phyloP scores from a whole-genome alignment of 1,284 basidiomycete genomes.

The Ganoderma lingzhi region DNA sequence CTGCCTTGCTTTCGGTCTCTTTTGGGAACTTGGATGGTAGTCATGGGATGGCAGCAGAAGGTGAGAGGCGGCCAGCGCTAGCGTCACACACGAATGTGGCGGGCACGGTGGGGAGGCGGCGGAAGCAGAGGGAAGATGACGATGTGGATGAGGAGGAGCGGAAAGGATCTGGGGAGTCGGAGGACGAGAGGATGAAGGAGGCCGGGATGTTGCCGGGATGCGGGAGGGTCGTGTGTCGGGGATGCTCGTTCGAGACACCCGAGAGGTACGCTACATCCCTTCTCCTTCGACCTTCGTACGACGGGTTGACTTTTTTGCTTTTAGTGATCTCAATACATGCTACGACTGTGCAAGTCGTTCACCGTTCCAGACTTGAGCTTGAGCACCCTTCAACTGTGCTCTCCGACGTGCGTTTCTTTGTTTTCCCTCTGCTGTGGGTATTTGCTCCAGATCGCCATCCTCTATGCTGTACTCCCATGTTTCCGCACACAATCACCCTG shows the following conservation, averaged over 20 bases:
- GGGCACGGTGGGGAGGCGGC: constrained; percentile 16
- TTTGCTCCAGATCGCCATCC: not conserved
- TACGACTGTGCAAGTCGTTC: constrained; percentile 31
- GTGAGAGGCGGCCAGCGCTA: constrained; percentile 18
- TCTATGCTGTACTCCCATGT: not conserved
- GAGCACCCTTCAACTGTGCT: not conserved
- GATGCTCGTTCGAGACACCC: constrained; percentile 42
- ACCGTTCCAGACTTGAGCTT: not conserved
- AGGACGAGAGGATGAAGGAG: constrained; percentile 18
- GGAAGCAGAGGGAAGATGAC: constrained; percentile 30
- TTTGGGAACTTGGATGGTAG: not conserved
- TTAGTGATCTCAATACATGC: constrained; percentile 36
- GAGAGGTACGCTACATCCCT: constrained; percentile 36
- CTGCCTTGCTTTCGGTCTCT: constrained; percentile 1
- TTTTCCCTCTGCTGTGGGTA: too few species aligned
- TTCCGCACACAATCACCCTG: too few species aligned
- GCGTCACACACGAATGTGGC: constrained; percentile 25
- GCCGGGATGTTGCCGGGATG: constrained; percentile 37
- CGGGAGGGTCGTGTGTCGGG: constrained; percentile 42
- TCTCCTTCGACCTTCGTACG: not conserved
- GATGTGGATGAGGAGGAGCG: constrained; percentile 29
- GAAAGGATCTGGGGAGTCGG: constrained; percentile 12
- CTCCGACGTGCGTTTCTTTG: not conserved
- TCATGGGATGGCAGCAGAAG: not conserved
- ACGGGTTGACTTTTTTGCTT: not conserved